Base-by-base conservation (phyloP, 768 basidiomycete species). In the Mycena polygramma region DNA sequence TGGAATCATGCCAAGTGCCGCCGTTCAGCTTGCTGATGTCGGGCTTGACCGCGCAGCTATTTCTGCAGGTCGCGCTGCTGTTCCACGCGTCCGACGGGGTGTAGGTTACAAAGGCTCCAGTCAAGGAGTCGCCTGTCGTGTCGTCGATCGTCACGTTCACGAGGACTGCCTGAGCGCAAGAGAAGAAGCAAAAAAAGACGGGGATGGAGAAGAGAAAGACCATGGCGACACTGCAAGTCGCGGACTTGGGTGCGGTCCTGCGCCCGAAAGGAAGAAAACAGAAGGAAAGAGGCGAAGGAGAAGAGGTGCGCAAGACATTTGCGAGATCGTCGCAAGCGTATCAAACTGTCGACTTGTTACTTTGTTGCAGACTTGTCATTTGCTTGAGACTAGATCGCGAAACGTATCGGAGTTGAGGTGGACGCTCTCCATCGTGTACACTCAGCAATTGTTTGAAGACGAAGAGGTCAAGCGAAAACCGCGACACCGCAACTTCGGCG, bases 71-170 rank as follows among this genome's bases (percentile, higher is more conserved):
- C 36, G 75, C 63, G 4, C 77, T 77, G 26, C 59, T 53, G n/a
- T 75, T 75, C 86, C 84, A 85, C 14, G 72, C 79, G 9, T 72
- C 73, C 8, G 66, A 49, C 22, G 84, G 83, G 24, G 73, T 45
- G 71, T 85, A 85, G 8, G 69, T 66, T 24, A 85, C 77, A 11
- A 61, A 69, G 20, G 63, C 70, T 35, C 82, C 78, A 46, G 80
- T 82, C 24, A 63, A 22, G 19, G 75, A 66, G 70, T 83, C 79
- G 43, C 80, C 79, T 35, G 73, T 70, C 45, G 78, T 78, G 73
- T 85, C 84, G 78, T 87, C 85, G 45, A 87, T 79, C 7, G 85
- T 85, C 37, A 81, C 73, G 66, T 86, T 85, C 30, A 80, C 74
- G 35, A 81, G 75, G 20, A 70, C 57, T 17, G 75, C 75, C 26